phyloP scores from a whole-genome alignment of 371 early-diverging fungal genomes.

The Mucor sp. region DNA sequence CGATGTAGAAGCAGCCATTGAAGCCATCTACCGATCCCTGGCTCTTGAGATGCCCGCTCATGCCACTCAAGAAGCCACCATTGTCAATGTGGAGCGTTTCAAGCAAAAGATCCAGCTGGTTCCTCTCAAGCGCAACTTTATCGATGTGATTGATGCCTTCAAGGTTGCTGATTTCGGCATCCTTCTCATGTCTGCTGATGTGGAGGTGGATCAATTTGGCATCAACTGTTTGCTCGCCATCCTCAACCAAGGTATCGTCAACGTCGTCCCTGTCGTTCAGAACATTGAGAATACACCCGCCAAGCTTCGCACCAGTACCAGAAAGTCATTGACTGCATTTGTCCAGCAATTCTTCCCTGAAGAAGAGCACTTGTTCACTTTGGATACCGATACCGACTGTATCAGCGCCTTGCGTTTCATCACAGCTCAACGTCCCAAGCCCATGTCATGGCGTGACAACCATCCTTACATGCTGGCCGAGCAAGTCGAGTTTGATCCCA shows the following conservation, averaged over 20 bases:
- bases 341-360: slow-evolving; percentile 88
- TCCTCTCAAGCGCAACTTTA: slow-evolving; percentile 62
- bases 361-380: slow-evolving; percentile 67
- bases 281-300: slow-evolving; percentile 63
- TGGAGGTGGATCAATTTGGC: slow-evolving; percentile 93
- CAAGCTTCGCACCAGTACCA: slow-evolving; percentile 75
- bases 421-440: slow-evolving; percentile 75
- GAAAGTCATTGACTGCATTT: slow-evolving; percentile 83
- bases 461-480: slow-evolving; percentile 90
- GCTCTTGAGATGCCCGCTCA: slow-evolving; percentile 47
- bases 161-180: slow-evolving; percentile 91
- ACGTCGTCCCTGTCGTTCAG: slow-evolving; percentile 72
- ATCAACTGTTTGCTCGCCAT: slow-evolving; percentile 78
- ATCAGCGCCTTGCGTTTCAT: slow-evolving; percentile 67
- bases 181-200: slow-evolving; percentile 84
- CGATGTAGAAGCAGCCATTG: slow-evolving; percentile 52
- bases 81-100: slow-evolving; percentile 64
- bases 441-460: slow-evolving; percentile 84
- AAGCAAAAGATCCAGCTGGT: slow-evolving; percentile 86
- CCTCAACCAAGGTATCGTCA: slow-evolving; percentile 86
- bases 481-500: slow-evolving; percentile 61
- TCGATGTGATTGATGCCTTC: slow-evolving; percentile 85
- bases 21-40: slow-evolving; percentile 56
- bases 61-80: slow-evolving; percentile 20
- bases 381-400: slow-evolving; percentile 58